These are phyloP conservation scores for Sclerotinia subarctica DNA, from an alignment of 2,329 filamentous ascomycete species.

Conservation along the genomic window DNA sequence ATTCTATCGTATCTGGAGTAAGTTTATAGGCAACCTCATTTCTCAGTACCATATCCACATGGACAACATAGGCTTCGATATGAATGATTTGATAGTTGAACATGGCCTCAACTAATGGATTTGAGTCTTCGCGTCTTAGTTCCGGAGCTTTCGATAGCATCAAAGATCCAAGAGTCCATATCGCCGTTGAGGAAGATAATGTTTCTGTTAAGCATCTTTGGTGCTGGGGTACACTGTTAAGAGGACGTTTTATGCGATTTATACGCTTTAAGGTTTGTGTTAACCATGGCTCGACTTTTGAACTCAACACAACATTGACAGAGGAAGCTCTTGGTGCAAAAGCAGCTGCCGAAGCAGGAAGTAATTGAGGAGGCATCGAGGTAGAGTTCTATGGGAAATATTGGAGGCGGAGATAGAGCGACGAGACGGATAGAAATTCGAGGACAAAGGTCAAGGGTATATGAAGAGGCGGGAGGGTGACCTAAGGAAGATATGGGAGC, in stretches of 20 bases:
- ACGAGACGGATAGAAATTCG: conserved; percentile 23
- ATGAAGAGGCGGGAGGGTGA: conserved; percentile 25
- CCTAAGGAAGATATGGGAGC: conserved; percentile 12
- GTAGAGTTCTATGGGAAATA: conserved; percentile 15
- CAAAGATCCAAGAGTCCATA: conserved; percentile 90
- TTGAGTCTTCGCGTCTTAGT: conserved; percentile 76
- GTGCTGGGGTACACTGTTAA: conserved; percentile 96
- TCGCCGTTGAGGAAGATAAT: conserved; percentile 81
- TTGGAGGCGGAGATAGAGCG: conserved; percentile 19
- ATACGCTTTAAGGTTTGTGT: conserved; percentile 95
- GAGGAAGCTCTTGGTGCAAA: conserved; percentile 88
- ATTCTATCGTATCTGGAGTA: conserved; percentile 88
- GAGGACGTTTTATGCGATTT: conserved; percentile 91
- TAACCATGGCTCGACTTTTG: conserved; percentile 93
- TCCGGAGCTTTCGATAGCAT: conserved; percentile 91
- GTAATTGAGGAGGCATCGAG: conserved; percentile 82
- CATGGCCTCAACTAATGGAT: conserved; percentile 80
- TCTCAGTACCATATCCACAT: conserved; percentile 97
- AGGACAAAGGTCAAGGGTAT: conserved; percentile 26
- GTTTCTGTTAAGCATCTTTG: conserved; percentile 94
- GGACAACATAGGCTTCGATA: conserved; percentile 95
- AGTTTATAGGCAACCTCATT: conserved; percentile 99
- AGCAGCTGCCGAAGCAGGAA: conserved; percentile 92
- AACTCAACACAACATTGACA: conserved; percentile 89
- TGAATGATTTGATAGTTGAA: conserved; percentile 93